A percentile compares a stretch with the other conserved stretches of the same genome.
Evolutionary conservation across 2,329 filamentous ascomycete species (phyloP).

Genomic region (Cephalotrichum gorgonifer): DNA sequence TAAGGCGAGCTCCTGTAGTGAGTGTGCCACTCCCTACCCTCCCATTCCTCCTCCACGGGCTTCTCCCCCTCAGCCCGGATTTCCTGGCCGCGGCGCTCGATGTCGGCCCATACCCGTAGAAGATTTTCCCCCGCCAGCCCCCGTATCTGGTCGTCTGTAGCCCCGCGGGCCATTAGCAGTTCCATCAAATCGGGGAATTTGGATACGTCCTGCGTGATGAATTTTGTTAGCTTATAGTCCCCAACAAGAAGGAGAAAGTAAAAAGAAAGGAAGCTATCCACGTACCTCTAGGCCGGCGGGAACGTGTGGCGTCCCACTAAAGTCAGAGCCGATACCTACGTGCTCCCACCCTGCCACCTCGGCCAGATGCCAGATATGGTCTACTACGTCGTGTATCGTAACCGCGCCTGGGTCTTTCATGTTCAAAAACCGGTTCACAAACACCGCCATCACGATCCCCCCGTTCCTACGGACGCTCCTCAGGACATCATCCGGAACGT

Average conservation of each 20-base stretch:
- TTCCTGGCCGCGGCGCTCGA: not conserved
- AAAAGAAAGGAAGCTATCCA: not conserved
- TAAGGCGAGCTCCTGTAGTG: not conserved
- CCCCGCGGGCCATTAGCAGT: conserved; percentile 1
- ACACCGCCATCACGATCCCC: conserved; percentile 28
- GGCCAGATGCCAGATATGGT: conserved; percentile 12
- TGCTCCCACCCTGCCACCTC: conserved; percentile 16
- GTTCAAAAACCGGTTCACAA: conserved; percentile 18
- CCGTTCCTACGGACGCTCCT: conserved; percentile 20
- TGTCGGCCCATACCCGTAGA: not conserved
- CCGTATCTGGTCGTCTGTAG: conserved; percentile 9
- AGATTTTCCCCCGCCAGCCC: conserved; percentile 11
- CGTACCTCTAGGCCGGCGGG: conserved; percentile 9
- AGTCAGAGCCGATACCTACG: conserved; percentile 18
- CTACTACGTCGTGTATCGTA: conserved; percentile 16
- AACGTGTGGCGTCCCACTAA: conserved; percentile 13
- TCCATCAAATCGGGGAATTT: conserved; percentile 12
- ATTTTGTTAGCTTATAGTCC: not conserved
- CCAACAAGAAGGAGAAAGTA: not conserved
- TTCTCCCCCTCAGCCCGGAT: not conserved
- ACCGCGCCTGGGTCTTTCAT: conserved; percentile 13
- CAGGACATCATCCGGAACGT: conserved; percentile 29
- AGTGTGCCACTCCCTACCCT: not conserved
- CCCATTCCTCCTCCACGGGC: not conserved
- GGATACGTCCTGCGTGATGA: conserved; percentile 7